Conservation (phyloP, 2,329 filamentous ascomycete genomes). For the Colletotrichum agaves region DNA sequence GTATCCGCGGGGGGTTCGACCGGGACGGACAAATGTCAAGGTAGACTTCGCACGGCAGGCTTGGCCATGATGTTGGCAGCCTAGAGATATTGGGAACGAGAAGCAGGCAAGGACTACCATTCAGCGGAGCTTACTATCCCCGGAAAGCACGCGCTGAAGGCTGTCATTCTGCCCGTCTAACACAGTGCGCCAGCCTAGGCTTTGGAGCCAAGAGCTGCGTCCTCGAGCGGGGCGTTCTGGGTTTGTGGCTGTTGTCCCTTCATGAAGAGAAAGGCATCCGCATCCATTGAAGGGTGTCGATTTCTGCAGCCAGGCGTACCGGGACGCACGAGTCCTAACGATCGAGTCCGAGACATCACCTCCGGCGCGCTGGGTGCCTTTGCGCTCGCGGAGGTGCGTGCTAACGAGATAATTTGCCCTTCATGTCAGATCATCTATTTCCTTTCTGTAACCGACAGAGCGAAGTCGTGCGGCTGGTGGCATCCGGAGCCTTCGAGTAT, state of each 20-base stretch:
- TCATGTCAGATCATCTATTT: not conserved
- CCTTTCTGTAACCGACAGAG: not conserved
- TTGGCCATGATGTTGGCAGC: slow-evolving; percentile 3
- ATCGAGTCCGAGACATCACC: not conserved
- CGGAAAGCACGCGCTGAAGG: not conserved
- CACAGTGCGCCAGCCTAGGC: not conserved
- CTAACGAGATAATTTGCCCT: not conserved
- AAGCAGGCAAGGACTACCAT: not conserved
- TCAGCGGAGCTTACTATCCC: not conserved
- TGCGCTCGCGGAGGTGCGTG: not conserved
- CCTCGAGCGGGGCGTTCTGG: not conserved
- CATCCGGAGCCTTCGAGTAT: not conserved
- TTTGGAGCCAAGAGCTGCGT: not conserved
- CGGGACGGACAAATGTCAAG: not conserved
- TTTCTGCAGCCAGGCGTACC: slow-evolving; percentile 2
- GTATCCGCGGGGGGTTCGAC: not conserved
- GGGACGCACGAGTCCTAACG: not conserved
- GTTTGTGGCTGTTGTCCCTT: slow-evolving; percentile 2
- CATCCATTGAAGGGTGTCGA: not conserved
- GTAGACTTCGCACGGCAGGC: not conserved
- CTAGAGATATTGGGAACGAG: not conserved
- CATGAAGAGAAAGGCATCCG: not conserved
- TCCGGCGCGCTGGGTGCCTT: not conserved
- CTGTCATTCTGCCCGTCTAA: slow-evolving; percentile 2
- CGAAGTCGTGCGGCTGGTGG: not conserved